Conservation (phyloP, 2,329 filamentous ascomycete species). For the Colletotrichum echinochloae region DNA sequence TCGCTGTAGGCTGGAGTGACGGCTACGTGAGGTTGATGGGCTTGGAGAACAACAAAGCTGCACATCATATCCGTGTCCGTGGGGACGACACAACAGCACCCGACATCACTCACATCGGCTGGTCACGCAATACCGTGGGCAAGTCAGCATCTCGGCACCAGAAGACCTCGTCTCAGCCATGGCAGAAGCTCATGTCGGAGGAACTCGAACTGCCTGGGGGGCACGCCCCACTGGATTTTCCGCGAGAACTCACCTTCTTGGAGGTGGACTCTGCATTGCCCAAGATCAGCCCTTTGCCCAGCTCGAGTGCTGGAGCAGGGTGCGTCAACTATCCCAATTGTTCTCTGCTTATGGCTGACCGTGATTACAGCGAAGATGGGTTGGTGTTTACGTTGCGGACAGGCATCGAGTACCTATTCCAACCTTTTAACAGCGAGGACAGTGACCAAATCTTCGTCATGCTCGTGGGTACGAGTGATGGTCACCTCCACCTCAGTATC, state of each 20-base stretch:
- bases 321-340: conserved; percentile 53
- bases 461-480: conserved; percentile 78
- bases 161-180: conserved; percentile 43
- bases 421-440: conserved; percentile 70
- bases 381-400: conserved; percentile 76
- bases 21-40: conserved; percentile 81
- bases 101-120: conserved; percentile 65
- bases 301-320: conserved; percentile 70
- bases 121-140: conserved; percentile 59
- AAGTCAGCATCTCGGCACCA: conserved; percentile 30
- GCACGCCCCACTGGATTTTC: conserved; percentile 65
- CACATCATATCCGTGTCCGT: conserved; percentile 75
- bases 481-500: conserved; percentile 80
- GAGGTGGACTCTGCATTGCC: conserved; percentile 83
- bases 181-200: conserved; percentile 48
- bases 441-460: conserved; percentile 84
- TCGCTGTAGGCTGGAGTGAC: conserved; percentile 88
- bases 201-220: conserved; percentile 45
- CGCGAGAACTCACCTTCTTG: conserved; percentile 77
- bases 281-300: conserved; percentile 78
- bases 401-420: conserved; percentile 78
- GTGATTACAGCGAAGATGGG: conserved; percentile 59
- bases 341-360: conserved; percentile 36
- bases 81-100: conserved; percentile 51
- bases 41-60: conserved; percentile 83